Conservation (phyloP, 2,329 filamentous ascomycete species). For the Pyrenophora seminiperda region DNA sequence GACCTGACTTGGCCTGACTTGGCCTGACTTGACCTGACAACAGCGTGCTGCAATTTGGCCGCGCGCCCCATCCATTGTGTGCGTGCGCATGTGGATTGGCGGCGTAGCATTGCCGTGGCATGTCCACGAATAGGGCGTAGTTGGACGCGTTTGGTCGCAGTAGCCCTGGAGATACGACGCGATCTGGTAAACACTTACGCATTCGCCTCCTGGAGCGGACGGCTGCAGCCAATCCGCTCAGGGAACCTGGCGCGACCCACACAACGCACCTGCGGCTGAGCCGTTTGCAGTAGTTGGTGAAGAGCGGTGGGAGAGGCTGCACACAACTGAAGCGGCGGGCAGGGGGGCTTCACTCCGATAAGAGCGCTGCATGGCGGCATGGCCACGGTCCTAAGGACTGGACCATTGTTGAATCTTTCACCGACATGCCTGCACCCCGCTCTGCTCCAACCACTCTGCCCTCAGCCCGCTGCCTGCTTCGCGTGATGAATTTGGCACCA, state of each 20-base stretch:
- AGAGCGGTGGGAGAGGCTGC: conserved; percentile 25
- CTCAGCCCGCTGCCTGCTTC: conserved; percentile 12
- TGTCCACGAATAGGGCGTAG: conserved; percentile 18
- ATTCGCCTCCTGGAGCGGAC: conserved; percentile 7
- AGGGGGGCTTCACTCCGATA: conserved; percentile 29
- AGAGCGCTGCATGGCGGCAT: conserved; percentile 23
- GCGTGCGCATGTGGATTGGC: conserved; percentile 8
- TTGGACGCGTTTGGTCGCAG: conserved; percentile 24
- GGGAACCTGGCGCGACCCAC: conserved; percentile 19
- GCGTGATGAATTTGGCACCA: conserved; percentile 6
- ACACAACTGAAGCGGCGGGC: conserved; percentile 14
- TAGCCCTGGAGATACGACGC: conserved; percentile 25
- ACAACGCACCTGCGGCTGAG: conserved; percentile 36
- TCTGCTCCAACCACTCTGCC: conserved; percentile 10
- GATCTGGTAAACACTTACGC: conserved; percentile 27
- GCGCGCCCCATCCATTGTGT: conserved; percentile 4
- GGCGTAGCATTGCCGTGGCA: conserved; percentile 10
- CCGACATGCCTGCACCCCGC: conserved; percentile 37
- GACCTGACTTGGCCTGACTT: no score
- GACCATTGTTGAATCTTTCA: conserved; percentile 24
- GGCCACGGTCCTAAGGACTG: conserved; percentile 8
- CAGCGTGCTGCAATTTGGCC: conserved; percentile 16
- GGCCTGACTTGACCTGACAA: conserved; percentile 11
- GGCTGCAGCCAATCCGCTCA: conserved; percentile 20
- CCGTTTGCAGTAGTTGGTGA: conserved; percentile 36